Percentiles rank a stretch among this genome's conserved stretches.
Evolutionary conservation across 1,284 basidiomycete genomes (phyloP).

Genomic region (Ceratobasidium sp.): DNA sequence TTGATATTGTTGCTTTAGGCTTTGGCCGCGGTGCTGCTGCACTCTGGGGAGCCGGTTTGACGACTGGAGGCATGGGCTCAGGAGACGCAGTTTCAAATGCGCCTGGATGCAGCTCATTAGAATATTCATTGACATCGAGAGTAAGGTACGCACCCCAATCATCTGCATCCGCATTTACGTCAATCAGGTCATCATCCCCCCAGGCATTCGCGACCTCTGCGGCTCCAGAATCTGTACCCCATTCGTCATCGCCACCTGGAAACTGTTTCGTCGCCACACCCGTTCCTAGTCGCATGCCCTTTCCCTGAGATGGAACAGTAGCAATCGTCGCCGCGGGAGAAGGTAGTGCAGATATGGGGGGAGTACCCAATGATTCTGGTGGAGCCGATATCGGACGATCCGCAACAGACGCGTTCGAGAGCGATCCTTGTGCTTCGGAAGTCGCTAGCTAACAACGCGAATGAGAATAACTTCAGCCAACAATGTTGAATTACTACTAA

Average conservation of each 20-base stretch:
- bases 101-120: slow-evolving; percentile 54
- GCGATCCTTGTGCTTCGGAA: slow-evolving; percentile 64
- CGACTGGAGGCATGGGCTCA: slow-evolving; percentile 26
- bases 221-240: slow-evolving; percentile 55
- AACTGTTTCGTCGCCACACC: slow-evolving; percentile 59
- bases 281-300: slow-evolving; percentile 74
- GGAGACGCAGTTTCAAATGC: slow-evolving; percentile 79
- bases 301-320: slow-evolving; percentile 48
- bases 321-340: slow-evolving; percentile 43
- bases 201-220: slow-evolving; percentile 61
- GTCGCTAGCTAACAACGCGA: slow-evolving; percentile 61
- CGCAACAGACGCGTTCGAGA: slow-evolving; percentile 32
- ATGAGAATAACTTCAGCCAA: slow-evolving; percentile 20
- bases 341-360: slow-evolving; percentile 24
- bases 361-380: slow-evolving; percentile 20
- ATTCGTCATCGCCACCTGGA: slow-evolving; percentile 63
- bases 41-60: neutral
- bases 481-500: slow-evolving; percentile 44
- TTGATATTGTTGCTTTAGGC: slow-evolving; percentile 16
- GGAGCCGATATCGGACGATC: slow-evolving; percentile 42
- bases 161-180: slow-evolving; percentile 87
- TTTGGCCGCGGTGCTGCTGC: slow-evolving; percentile 14
- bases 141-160: slow-evolving; percentile 78
- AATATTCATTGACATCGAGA: slow-evolving; percentile 14
- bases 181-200: slow-evolving; percentile 81